Evolutionary conservation across 1,284 basidiomycete species (phyloP), one percentile per base, ranked within the genome.

Genomic region (Ustilago cynodontis): DNA sequence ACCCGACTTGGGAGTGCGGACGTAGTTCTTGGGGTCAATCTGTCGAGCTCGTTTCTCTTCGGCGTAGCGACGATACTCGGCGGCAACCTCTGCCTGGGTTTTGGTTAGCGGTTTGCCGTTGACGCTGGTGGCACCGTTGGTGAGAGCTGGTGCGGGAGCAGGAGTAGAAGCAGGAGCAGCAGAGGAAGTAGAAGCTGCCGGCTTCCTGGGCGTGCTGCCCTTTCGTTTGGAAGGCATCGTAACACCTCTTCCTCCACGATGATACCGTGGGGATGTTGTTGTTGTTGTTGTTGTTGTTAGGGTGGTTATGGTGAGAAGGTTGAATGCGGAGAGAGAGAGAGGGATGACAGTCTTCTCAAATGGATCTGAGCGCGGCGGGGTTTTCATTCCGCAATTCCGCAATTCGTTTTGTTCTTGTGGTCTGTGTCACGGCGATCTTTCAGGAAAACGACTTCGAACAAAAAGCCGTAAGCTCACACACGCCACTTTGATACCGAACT

Each of bases 1-100:
- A 13, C 65, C 65, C 3, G 76, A 75, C 51, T 78, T 78, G 54
- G 71, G 76, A 0, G 76, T 78, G 35, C 65, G 71, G 9, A 24
- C 26, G 59, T 78, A 78, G 53, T 71, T 66, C 33, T 53, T 50
- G 29, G 65, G 64, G 26, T 78, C 76, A 43, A 73, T 62, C 57
- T 73, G 66, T 49, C 70, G 66, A 24, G 59, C 39, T 6, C 63
- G 59, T 35, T 59, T 69, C 1, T 59, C 64, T 16, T 70, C 59
- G 24, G 59, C 67, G 22, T 66, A 65, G 14, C 53, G 55, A 20
- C 59, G 72, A 13, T 63, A 60, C 24, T 67, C 65, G 1, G 65
- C 71, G 24, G 62, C 65, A 5, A 35, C 29, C 22, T 54, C 28
- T 13, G 65, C 52, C 18, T 60, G 57, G 10, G 33, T 35, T 16